Base-by-base conservation (phyloP, 2,329 filamentous ascomycete genomes). In the Huntiella moniliformis region DNA sequence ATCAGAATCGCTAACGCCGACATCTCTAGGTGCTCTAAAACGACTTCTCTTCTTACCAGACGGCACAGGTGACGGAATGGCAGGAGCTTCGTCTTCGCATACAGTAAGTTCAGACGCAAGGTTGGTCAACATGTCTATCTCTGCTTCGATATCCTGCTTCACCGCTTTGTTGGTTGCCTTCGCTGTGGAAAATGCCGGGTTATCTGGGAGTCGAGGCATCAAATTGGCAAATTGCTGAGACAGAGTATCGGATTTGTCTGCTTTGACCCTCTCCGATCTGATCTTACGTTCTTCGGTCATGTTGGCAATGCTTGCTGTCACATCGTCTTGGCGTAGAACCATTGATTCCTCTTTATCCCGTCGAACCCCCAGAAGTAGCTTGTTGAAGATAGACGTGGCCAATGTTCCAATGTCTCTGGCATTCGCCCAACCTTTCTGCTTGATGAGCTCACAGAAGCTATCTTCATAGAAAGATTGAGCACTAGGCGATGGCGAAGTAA, bases 1-100 rank as follows among this genome's bases (percentile, higher is more conserved):
- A 1, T 73, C 60, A 4, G 59, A 70, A 41, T 81, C 74, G 4
- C 64, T 68, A 0, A 82, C 75, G 0, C 70, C 71, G 0, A 63
- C 56, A 49, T 82, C 78, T 10, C 76, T 37, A 11, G n/a, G 11
- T 46, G 28, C 32, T 10, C 34, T n/a, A 2, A 36, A 36, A 15
- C 13, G 22, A 17, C 45, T 5, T 36, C 17, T 34, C 0, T 40
- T 37, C 1, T 4, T 31, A 4, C 12, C 6, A 12, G 17, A 6
- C 4, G 22, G 16, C 16, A n/a, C 16, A 6, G 38, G 15, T 3
- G 16, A n/a, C 5, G 28, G 11, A 33, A 28, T n/a, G 22, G 12
- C 2, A 15, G 12, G 12, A n/a, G 6, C 15, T 36, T 36, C 1
- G 4, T 36, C 34, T 6, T 16, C 34, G 34, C 12, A 36, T 4